Base-by-base conservation (phyloP, 345 rosid species). In the Camelina neglecta region DNA sequence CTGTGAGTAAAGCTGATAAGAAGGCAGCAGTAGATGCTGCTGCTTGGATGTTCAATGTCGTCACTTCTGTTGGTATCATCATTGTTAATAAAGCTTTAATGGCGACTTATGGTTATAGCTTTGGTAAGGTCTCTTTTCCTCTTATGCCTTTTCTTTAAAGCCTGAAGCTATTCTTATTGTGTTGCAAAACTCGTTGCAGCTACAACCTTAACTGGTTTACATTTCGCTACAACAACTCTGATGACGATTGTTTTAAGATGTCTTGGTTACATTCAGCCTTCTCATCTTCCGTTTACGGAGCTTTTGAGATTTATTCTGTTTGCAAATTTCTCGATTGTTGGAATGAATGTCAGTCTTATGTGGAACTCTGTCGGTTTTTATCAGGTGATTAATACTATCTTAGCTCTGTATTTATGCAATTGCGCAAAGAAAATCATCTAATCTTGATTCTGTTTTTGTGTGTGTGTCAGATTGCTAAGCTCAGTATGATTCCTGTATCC, bases 361-460 rank as follows among this genome's bases (percentile, higher is more conserved):
- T 94, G 97, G 97, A 94, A 94, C 83, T 94, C 97, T 24, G 99
- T 94, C 31, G 98, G 98, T 21, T 93, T 93, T 81, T 93, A 93
- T 84, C 98, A 93, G 98, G 98, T 93, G 58, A 60, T 68, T 4
- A 2, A 51, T 44, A 9, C 49, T 36, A 59, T 21, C 65, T 20
- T 20, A 45, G 24, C 58, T 67, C 5, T 12, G 51, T 50, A 54
- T 35, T 6, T 64, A 26, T 72, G 57, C 15, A 12, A 7, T 70
- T 38, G 35, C 11, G 24, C 7, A 18, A 69, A 33, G 60, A 42
- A 47, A 60, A 7, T 24, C 4, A 26, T 62, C 6, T 64, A 23
- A 12, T 60, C 55, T 56, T 48, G 39, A 16, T 82, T 74, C 81
- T 63, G 26, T 55, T 11, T 68, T 59, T 44, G 4, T 13, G 1